A percentile compares a stretch with the other conserved stretches of the same genome.
phyloP scores from a whole-genome alignment of 306 rosid species.

The Casuarina glauca region DNA sequence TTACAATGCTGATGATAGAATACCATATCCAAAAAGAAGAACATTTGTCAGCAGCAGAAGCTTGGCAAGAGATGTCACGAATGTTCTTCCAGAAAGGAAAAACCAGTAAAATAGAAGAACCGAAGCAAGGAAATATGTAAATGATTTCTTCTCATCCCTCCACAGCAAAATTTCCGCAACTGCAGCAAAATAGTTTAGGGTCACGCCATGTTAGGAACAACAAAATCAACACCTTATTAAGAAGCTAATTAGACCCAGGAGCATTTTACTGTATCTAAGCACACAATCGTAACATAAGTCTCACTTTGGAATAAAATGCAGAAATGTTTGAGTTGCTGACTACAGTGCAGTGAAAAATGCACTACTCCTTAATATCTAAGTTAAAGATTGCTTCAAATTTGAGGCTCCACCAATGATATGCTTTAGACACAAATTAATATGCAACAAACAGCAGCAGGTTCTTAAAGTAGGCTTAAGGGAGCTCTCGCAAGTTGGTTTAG shows the following conservation, averaged over 20 bases:
- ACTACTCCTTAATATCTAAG: not conserved
- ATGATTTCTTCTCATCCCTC: slow-evolving; percentile 85
- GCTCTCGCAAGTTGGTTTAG: not conserved
- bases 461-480: slow-evolving; percentile 5
- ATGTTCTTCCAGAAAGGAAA: slow-evolving; percentile 68
- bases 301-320: not conserved
- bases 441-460: not conserved
- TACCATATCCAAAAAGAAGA: slow-evolving; percentile 56
- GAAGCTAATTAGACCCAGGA: not conserved
- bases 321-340: not conserved
- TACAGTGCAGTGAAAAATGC: not conserved
- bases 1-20: slow-evolving; percentile 60
- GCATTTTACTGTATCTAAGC: not conserved
- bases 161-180: slow-evolving; percentile 85
- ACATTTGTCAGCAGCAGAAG: slow-evolving; percentile 52
- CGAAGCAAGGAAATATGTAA: slow-evolving; percentile 55
- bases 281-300: not conserved
- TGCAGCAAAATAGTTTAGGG: slow-evolving; percentile 48
- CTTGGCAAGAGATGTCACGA: slow-evolving; percentile 53
- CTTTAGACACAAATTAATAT: not conserved
- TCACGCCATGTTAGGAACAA: slow-evolving; percentile 26
- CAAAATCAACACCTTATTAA: slow-evolving; percentile 5
- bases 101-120: slow-evolving; percentile 72
- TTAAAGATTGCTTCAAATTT: slow-evolving; percentile 7
- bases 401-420: not conserved